Evolutionary conservation across 768 basidiomycete genomes (phyloP).

Genomic region (Russula brevipes): DNA sequence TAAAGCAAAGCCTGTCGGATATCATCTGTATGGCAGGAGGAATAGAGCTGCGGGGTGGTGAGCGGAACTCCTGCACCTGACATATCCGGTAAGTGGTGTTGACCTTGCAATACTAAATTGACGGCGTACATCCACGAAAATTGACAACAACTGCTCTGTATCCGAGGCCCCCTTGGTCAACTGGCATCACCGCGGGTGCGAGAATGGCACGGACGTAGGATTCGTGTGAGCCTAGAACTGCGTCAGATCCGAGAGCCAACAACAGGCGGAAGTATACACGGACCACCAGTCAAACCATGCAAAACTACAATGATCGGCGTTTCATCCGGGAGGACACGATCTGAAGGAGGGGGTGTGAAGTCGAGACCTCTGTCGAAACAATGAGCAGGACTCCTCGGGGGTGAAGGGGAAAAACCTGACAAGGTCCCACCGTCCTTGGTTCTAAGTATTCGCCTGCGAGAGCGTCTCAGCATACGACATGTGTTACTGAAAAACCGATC

Average conservation of each 20-base stretch:
- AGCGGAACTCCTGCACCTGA: conserved; percentile 17
- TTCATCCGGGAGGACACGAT: conserved; percentile 33
- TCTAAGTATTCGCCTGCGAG: conserved; percentile 43
- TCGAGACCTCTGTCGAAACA: conserved; percentile 51
- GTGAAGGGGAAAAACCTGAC: conserved; percentile 36
- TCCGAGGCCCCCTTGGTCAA: conserved; percentile 78
- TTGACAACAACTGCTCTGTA: conserved; percentile 89
- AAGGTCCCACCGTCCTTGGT: conserved; percentile 60
- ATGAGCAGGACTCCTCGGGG: conserved; percentile 8
- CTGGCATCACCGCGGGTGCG: conserved; percentile 61
- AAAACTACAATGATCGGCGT: conserved; percentile 52
- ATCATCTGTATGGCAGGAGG: conserved; percentile 87
- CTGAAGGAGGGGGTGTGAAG: conserved; percentile 43
- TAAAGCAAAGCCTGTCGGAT: conserved; percentile 75
- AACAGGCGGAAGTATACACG: conserved; percentile 14
- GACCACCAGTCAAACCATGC: conserved; percentile 46
- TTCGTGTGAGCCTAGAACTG: conserved; percentile 70
- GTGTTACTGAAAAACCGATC: conserved; percentile 9
- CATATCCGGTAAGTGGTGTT: not conserved
- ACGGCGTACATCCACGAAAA: conserved; percentile 76
- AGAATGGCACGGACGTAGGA: conserved; percentile 83
- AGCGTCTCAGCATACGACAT: not conserved
- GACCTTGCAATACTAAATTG: conserved; percentile 6
- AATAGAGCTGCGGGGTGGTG: conserved; percentile 57
- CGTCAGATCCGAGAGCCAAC: conserved; percentile 9